Percentiles rank a stretch among this genome's conserved stretches.
Evolutionary conservation across 2,329 filamentous ascomycete genomes (phyloP).

Genomic region (Paecilomyces niveus): DNA sequence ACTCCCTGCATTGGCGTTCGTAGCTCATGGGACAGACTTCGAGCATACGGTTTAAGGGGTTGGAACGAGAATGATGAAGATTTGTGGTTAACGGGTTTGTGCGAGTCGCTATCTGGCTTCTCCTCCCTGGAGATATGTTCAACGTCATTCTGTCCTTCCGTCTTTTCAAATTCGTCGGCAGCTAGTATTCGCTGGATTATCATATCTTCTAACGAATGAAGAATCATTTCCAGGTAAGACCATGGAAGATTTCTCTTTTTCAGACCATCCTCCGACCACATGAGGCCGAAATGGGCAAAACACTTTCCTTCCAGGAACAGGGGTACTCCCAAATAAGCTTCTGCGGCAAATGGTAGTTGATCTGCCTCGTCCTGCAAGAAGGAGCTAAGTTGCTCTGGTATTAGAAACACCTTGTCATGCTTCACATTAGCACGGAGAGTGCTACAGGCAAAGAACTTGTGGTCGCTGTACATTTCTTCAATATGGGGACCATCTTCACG

Average conservation of each 20-base stretch:
- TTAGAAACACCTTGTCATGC: conserved; percentile 63
- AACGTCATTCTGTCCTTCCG: conserved; percentile 18
- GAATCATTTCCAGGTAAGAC: conserved; percentile 60
- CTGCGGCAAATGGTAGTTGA: conserved; percentile 52
- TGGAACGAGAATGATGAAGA: conserved; percentile 52
- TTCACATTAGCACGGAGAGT: conserved; percentile 64
- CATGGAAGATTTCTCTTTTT: conserved; percentile 51
- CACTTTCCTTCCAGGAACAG: conserved; percentile 59
- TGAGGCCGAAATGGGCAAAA: conserved; percentile 63
- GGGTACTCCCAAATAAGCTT: conserved; percentile 61
- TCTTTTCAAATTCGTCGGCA: conserved; percentile 41
- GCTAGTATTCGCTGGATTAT: conserved; percentile 53
- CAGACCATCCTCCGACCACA: conserved; percentile 61
- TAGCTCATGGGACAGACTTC: conserved; percentile 64
- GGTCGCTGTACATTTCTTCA: conserved; percentile 50
- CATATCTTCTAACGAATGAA: conserved; percentile 63
- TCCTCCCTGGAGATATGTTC: conserved; percentile 15
- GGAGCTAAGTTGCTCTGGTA: conserved; percentile 54
- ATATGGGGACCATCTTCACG: conserved; percentile 53
- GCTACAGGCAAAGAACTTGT: conserved; percentile 58
- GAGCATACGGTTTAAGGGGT: conserved; percentile 64
- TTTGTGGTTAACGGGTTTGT: conserved; percentile 47
- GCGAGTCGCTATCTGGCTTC: conserved; percentile 15
- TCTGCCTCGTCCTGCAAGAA: conserved; percentile 56
- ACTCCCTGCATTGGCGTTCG: conserved; percentile 70